Evolutionary conservation across 2,329 filamentous ascomycete genomes (phyloP).

Genomic region (Calonectria fujianensis): DNA sequence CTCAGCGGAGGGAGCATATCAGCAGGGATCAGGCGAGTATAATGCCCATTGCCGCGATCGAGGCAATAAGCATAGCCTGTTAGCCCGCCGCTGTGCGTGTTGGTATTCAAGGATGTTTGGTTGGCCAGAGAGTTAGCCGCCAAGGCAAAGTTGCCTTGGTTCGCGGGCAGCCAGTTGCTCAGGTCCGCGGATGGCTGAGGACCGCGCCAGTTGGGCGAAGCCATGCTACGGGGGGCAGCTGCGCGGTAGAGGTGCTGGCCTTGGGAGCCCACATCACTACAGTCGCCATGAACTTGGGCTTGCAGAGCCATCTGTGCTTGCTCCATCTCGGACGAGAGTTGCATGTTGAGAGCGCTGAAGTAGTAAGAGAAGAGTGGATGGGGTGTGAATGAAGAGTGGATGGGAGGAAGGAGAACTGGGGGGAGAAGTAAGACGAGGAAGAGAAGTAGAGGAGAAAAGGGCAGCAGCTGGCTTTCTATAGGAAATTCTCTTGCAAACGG

Average conservation of each 20-base stretch:
- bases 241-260: conserved; percentile 31
- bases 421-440: neutral
- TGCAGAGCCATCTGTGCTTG: conserved; percentile 8
- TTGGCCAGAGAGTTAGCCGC: neutral
- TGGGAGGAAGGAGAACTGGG: conserved; percentile 13
- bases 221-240: conserved; percentile 48
- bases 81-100: conserved; percentile 17
- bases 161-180: conserved; percentile 24
- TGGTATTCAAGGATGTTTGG: neutral
- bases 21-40: conserved; percentile 73
- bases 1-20: conserved; percentile 69
- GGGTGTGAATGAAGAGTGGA: neutral
- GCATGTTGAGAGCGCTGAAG: neutral
- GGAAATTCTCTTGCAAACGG: conserved; percentile 19
- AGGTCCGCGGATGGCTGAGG: conserved; percentile 37
- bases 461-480: neutral
- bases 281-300: neutral
- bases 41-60: conserved; percentile 71
- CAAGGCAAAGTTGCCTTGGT: conserved; percentile 44
- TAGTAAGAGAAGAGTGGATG: neutral
- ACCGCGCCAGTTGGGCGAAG: conserved; percentile 50
- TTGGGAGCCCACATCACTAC: conserved; percentile 33
- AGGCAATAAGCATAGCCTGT: conserved; percentile 70
- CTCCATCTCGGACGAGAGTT: conserved; percentile 32
- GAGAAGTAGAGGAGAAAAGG: neutral